Percentiles rank a stretch among this genome's conserved stretches.
These are phyloP conservation scores for Plasmodium inui DNA, from an alignment of 169 alveolate species.

Conservation along the genomic window DNA sequence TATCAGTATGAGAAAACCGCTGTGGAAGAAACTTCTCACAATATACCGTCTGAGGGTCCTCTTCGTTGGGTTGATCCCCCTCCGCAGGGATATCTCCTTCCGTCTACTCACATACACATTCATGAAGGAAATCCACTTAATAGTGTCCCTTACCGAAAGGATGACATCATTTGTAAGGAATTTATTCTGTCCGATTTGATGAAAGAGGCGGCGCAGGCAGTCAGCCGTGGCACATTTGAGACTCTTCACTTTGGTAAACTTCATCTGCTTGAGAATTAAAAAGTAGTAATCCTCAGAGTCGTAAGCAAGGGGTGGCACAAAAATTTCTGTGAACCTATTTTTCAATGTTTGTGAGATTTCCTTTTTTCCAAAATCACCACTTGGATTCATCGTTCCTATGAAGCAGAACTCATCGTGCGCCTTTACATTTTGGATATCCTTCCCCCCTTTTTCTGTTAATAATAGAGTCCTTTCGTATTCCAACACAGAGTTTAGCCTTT, in stretches of 20 bases:
- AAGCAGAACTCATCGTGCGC: constrained; percentile 94
- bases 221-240: constrained; percentile 14
- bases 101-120: constrained; percentile 9
- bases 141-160: constrained; percentile 48
- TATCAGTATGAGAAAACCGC: constrained; percentile 62
- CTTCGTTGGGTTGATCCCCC: not conserved
- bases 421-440: constrained; percentile 82
- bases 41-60: constrained; percentile 12
- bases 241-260: constrained; percentile 19
- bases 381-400: constrained; percentile 99
- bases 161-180: not conserved
- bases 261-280: constrained; percentile 42
- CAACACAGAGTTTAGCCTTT: constrained; percentile 97
- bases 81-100: not conserved
- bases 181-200: constrained; percentile 36
- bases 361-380: constrained; percentile 99
- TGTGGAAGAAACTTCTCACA: constrained; percentile 38
- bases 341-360: constrained; percentile 99
- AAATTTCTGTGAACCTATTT: constrained; percentile 98
- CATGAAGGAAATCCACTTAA: constrained; percentile 57
- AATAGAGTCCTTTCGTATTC: constrained; percentile 91
- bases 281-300: constrained; percentile 66
- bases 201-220: constrained; percentile 24
- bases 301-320: constrained; percentile 84
- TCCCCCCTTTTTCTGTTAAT: constrained; percentile 87